phyloP scores from a whole-genome alignment of 441 rosid species.

The Pelargonium fulgidum region DNA sequence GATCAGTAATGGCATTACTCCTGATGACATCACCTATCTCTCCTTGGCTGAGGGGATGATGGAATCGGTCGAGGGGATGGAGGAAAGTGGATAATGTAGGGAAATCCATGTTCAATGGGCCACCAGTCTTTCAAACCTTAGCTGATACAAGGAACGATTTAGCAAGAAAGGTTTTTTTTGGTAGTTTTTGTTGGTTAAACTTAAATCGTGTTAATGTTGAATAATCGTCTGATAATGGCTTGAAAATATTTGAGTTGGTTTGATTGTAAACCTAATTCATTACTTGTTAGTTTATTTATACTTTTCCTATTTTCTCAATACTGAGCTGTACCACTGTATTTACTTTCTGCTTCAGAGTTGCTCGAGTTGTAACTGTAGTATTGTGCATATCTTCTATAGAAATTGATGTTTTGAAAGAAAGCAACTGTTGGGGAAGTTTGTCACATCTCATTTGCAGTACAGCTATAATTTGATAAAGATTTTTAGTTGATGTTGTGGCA shows the following conservation, averaged over 20 bases:
- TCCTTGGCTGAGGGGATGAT: slow-evolving; percentile 60
- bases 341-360: background rate
- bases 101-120: too few relatives aligned
- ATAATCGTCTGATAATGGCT: background rate
- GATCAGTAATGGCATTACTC: slow-evolving; percentile 71
- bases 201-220: too few relatives aligned
- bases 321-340: slow-evolving; percentile 1
- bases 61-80: too few relatives aligned
- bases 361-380: background rate
- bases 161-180: too few relatives aligned
- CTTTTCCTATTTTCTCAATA: background rate
- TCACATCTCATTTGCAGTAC: background rate
- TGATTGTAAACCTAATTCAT: background rate
- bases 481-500: too few relatives aligned
- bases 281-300: background rate
- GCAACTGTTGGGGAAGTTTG: background rate
- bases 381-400: background rate
- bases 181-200: too few relatives aligned
- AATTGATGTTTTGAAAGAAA: background rate
- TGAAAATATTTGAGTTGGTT: background rate
- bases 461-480: background rate
- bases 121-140: too few relatives aligned
- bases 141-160: too few relatives aligned
- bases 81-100: too few relatives aligned
- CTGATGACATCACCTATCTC: slow-evolving; percentile 64